Base-by-base conservation (phyloP, 1,284 basidiomycete genomes). In the Naganishia sp. region DNA sequence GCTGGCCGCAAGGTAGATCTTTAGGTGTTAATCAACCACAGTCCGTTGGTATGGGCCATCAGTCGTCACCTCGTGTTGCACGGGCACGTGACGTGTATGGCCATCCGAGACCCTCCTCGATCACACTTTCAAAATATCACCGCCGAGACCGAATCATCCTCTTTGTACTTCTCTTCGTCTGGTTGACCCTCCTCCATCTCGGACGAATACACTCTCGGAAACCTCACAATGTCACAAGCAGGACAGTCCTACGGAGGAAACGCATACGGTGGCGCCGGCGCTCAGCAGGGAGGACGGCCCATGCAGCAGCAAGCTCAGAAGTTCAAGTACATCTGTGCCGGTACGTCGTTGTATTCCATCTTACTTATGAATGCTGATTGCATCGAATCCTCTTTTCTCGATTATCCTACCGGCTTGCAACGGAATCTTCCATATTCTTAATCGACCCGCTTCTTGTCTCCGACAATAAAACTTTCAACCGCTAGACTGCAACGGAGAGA, bases 241-340 rank as follows among this genome's bases (percentile, higher is more conserved):
- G 11, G 49, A 31, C n/a, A 61, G 42, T 61, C 59, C 7, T 61
- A 61, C 36, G 59, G 59, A n/a, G 59, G 59, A 52, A 43, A 44
- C 45, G 28, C 46, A 2, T 61, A 61, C 23, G 59, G 59, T 23
- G 59, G 59, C 10, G 57, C 46, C 28, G 60, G 49, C 16, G 61
- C 36, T 9, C 42, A 25, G 31, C 53, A 44, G 43, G 61, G 61
- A 6, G 61, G 61, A 21, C 52, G 61, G 33, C 61, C 61, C 25
- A 54, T 54, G 53, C 59, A 61, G 45, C 61, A 78, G 68, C 68
- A 71, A 4, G 71, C 75, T 16, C 73, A 78, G 72, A 86, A 88
- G 4, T 90, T 91, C 87, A 90, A 94, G 79, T 96, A 96, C 76
- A 86, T 93, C 64, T 96, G 94, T 77, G 94, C 93, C 75, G 92